Percentiles rank a stretch among this genome's conserved stretches.
Evolutionary conservation across 2,329 filamentous ascomycete species (phyloP).

Genomic region (Annulohypoxylon truncatum): DNA sequence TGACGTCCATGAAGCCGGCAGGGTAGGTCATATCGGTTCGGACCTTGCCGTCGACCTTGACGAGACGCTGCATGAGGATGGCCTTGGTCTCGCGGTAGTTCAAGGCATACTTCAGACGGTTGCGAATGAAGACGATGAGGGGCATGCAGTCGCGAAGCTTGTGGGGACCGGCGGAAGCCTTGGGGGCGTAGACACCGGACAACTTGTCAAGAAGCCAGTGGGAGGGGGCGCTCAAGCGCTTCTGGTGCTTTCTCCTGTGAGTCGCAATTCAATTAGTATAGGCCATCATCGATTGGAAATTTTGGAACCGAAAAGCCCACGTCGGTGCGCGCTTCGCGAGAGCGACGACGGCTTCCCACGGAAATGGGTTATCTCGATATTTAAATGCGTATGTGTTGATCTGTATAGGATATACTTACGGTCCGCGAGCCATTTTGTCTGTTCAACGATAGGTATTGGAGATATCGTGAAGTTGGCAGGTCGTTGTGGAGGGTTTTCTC

Average conservation of each 20-base stretch:
- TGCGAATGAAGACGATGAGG: slow-evolving; percentile 97
- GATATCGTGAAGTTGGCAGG: slow-evolving; percentile 48
- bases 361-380: neutral
- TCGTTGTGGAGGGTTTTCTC: slow-evolving; percentile 33
- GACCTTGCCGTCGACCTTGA: slow-evolving; percentile 99
- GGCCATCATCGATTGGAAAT: neutral
- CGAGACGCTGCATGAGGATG: slow-evolving; percentile 98
- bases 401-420: slow-evolving; percentile 58
- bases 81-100: slow-evolving; percentile 97
- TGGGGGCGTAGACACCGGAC: slow-evolving; percentile 85
- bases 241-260: slow-evolving; percentile 97
- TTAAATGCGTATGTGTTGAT: neutral
- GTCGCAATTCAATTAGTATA: slow-evolving; percentile 48
- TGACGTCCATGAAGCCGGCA: slow-evolving; percentile 99
- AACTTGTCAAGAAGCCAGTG: slow-evolving; percentile 99
- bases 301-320: neutral
- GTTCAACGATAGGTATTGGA: slow-evolving; percentile 51
- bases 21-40: slow-evolving; percentile 99
- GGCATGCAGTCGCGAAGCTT: slow-evolving; percentile 99
- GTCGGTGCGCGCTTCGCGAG: slow-evolving; percentile 3
- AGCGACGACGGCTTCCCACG: neutral
- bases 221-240: slow-evolving; percentile 98
- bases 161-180: slow-evolving; percentile 88
- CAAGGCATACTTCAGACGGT: slow-evolving; percentile 98
- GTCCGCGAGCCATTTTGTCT: slow-evolving; percentile 62